Percentiles rank a stretch among this genome's conserved stretches.
Evolutionary conservation across 805 yeast species (phyloP).

Genomic region (Ogataea trehaloabstinens): DNA sequence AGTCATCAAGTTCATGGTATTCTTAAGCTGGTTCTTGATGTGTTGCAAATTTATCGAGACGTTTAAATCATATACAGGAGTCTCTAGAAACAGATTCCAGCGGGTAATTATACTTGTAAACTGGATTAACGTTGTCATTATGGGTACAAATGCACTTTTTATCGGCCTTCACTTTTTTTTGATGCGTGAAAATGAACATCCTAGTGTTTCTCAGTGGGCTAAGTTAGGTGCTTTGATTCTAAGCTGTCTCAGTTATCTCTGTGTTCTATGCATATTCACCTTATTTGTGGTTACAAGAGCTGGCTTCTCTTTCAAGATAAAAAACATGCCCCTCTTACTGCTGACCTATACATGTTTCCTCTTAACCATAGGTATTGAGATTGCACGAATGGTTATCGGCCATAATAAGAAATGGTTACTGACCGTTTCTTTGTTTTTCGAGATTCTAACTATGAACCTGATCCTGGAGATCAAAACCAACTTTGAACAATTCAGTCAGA

Average conservation of each 20-base stretch:
- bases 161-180: constrained; percentile 8
- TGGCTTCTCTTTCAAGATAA: constrained; percentile 44
- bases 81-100: constrained; percentile 5
- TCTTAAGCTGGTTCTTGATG: constrained; percentile 45
- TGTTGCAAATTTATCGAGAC: constrained; percentile 12
- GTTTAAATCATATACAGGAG: constrained; percentile 8
- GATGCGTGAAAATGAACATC: background rate
- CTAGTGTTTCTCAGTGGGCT: constrained; percentile 24
- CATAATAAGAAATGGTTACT: constrained; percentile 51
- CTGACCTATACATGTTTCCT: constrained; percentile 37
- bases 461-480: constrained; percentile 69
- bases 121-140: constrained; percentile 5
- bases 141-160: constrained; percentile 8
- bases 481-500: constrained; percentile 48
- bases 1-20: constrained; percentile 43
- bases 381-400: constrained; percentile 27
- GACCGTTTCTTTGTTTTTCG: constrained; percentile 43
- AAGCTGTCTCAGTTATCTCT: constrained; percentile 29
- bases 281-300: constrained; percentile 41
- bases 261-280: constrained; percentile 31
- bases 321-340: constrained; percentile 47
- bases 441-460: constrained; percentile 49
- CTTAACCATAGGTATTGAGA: constrained; percentile 34
- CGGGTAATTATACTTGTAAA: constrained; percentile 5
- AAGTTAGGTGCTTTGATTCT: constrained; percentile 31